Base-by-base conservation (phyloP, 2,329 filamentous ascomycete genomes). In the Epichloe scottii region DNA sequence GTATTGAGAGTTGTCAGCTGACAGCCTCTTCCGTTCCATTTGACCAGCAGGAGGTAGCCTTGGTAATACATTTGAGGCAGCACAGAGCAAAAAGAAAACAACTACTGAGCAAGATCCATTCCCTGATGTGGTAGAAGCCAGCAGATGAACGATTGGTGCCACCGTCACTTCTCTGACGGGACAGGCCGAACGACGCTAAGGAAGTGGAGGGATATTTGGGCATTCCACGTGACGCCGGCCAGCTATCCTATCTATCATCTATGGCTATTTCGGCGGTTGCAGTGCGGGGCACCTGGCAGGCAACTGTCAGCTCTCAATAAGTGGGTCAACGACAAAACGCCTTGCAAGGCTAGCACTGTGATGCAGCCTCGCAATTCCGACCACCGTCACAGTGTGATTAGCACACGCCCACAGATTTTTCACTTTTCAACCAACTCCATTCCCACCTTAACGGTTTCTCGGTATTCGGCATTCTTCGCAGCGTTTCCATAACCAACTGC, bases 391-490 rank as follows among this genome's bases (percentile, higher is more conserved):
- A 42, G 40, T 42, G 17, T 23, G 40, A 42, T 15, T n/a, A n/a
- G 37, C 14, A n/a, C 37, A 38, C 37, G 2, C 10, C n/a, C 5
- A 19, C 38, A 8, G 4, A 30, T 30, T 30, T 30, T 30, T 6
- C 17, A 23, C 11, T 43, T 26, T 43, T 2, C 50, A 14, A 14
- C 38, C n/a, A 19, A 51, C 33, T 42, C 33, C 49, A 17, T 33
- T 47, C 40, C 17, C 48, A 19, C 34, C 35, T 49, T 55, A 62
- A 61, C 58, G 58, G 51, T 52, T 57, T 55, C 60, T 67, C 65
- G 65, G 65, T 48, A 57, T 68, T 68, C 65, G 65, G 65, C 63
- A 62, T 68, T 64, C 57, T 55, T 60, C 57, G 57, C 34, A 58
- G 53, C 54, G 53, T 61, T 56, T 52, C 55, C 56, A 48, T 56